Percentiles rank a stretch among this genome's conserved stretches.
Evolutionary conservation across 257 asterid species (phyloP).

Genomic region (Catharanthus roseus): DNA sequence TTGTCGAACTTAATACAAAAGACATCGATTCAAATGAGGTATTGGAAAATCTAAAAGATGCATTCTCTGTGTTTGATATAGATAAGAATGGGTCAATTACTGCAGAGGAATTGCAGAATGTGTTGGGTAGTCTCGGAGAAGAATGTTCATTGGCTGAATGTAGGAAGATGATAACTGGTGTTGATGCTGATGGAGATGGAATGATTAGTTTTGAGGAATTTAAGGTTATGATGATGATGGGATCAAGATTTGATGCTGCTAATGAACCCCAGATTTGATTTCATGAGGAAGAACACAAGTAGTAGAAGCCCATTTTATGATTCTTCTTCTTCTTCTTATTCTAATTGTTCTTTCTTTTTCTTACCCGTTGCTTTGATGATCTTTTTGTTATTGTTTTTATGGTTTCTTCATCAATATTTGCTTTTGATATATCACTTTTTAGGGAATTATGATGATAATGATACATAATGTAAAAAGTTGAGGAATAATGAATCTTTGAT

Average conservation of each 20-base stretch:
- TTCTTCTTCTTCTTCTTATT: neutral
- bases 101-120: constrained; percentile 66
- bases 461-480: no score
- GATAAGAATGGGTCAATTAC: constrained; percentile 67
- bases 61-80: constrained; percentile 66
- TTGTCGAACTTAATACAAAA: constrained; percentile 64
- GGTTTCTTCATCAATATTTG: no score
- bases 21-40: constrained; percentile 57
- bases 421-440: no score
- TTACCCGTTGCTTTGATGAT: no score
- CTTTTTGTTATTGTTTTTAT: neutral
- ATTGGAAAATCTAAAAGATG: constrained; percentile 53
- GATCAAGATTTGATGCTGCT: constrained; percentile 36
- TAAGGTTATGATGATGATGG: constrained; percentile 78
- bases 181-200: constrained; percentile 73
- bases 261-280: neutral
- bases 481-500: no score
- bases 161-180: constrained; percentile 70
- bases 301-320: no score
- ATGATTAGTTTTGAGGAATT: constrained; percentile 76
- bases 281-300: neutral
- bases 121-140: constrained; percentile 63
- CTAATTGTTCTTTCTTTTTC: no score
- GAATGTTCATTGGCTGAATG: constrained; percentile 76
- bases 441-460: no score